Percentiles rank a stretch among this genome's conserved stretches.
phyloP scores from a whole-genome alignment of 192 early-diverging fungal genomes.

The Cladochytrium replicatum region DNA sequence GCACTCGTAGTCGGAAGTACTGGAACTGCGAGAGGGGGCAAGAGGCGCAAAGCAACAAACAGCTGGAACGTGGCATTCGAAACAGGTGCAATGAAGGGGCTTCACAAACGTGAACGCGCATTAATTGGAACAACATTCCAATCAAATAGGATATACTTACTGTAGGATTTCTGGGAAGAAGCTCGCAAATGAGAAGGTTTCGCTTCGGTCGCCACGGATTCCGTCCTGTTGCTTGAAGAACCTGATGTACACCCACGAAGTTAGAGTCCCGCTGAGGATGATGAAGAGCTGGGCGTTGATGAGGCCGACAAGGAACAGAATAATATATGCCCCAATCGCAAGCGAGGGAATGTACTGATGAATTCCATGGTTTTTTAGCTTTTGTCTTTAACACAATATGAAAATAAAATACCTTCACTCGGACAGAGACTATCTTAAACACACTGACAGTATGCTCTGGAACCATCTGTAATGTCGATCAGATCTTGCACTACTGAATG shows the following conservation, averaged over 20 bases:
- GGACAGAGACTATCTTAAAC: slow-evolving; percentile 55
- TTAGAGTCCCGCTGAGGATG: slow-evolving; percentile 60
- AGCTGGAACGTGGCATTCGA: no score
- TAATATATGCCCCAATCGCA: slow-evolving; percentile 27
- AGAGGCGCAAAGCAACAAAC: no score
- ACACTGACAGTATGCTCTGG: slow-evolving; percentile 75
- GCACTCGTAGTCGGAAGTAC: no score
- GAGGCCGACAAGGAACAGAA: slow-evolving; percentile 34
- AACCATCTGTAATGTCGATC: slow-evolving; percentile 25
- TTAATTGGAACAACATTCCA: no score
- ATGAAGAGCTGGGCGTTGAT: slow-evolving; percentile 53
- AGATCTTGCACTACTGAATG: not conserved
- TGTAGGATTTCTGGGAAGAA: slow-evolving; percentile 82
- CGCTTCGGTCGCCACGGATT: slow-evolving; percentile 75
- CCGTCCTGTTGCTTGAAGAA: slow-evolving; percentile 76
- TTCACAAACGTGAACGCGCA: no score
- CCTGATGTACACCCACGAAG: slow-evolving; percentile 73
- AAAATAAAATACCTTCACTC: slow-evolving; percentile 76
- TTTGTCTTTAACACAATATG: no score
- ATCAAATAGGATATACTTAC: no score
- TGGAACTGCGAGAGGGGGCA: no score
- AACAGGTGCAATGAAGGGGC: no score
- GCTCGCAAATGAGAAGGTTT: slow-evolving; percentile 79
- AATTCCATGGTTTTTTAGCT: no score
- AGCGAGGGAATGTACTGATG: slow-evolving; percentile 39